Evolutionary conservation across 768 basidiomycete species (phyloP).

Genomic region (Candolleomyces aberdarensis): DNA sequence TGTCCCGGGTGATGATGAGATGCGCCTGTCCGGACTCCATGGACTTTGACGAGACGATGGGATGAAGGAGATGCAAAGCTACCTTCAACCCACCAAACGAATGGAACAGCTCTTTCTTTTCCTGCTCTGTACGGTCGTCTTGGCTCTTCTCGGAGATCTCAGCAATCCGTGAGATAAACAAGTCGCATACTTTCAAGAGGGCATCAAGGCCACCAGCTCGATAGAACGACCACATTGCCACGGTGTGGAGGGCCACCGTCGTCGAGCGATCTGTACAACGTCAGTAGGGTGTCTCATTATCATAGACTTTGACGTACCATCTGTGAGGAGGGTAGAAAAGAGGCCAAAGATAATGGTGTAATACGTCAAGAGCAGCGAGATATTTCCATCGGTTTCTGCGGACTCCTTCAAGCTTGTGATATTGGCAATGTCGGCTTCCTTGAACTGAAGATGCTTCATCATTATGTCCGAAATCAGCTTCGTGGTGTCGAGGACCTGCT

Average conservation of each 20-base stretch:
- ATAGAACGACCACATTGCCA: conserved; percentile 74
- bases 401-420: not conserved
- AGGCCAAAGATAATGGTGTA: conserved; percentile 46
- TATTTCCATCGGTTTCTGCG: conserved; percentile 19
- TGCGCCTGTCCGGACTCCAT: conserved; percentile 85
- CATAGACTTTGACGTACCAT: conserved; percentile 33
- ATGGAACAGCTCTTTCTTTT: conserved; percentile 66
- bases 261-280: conserved; percentile 63
- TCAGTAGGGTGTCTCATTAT: conserved; percentile 9
- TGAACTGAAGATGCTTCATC: conserved; percentile 59
- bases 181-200: conserved; percentile 54
- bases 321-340: conserved; percentile 43
- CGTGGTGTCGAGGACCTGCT: conserved; percentile 72
- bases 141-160: conserved; percentile 43
- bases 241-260: conserved; percentile 75
- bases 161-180: conserved; percentile 57
- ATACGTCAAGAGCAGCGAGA: conserved; percentile 39
- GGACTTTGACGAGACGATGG: conserved; percentile 76
- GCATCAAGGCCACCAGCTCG: conserved; percentile 67
- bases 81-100: conserved; percentile 83
- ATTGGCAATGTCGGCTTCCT: conserved; percentile 39
- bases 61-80: conserved; percentile 70
- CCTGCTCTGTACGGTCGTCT: conserved; percentile 55
- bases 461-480: conserved; percentile 69
- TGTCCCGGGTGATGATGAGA: conserved; percentile 69